These are phyloP conservation scores for Chimonanthus praecox DNA, from an alignment of 164 flowering plant genomes.

Conservation along the genomic window DNA sequence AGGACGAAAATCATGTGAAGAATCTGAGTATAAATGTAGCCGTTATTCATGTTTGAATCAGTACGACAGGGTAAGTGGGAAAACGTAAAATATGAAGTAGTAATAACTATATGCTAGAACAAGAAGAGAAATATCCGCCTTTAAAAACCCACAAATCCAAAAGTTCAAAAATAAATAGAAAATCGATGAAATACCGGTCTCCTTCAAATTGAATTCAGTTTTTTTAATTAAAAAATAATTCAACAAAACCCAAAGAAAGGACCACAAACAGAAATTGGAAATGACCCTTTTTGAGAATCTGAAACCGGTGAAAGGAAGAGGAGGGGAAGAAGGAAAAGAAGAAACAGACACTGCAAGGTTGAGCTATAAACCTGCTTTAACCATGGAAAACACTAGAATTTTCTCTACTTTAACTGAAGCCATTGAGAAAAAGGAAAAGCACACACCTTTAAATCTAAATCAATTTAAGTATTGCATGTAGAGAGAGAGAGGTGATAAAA, in stretches of 20 bases:
- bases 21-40: not conserved
- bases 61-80: not conserved
- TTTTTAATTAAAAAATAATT: not conserved
- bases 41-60: not conserved
- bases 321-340: conserved; percentile 25
- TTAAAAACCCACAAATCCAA: not conserved
- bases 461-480: conserved; percentile 30
- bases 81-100: not conserved
- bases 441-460: conserved; percentile 34
- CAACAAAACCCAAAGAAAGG: conserved; percentile 14
- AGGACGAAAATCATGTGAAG: not conserved
- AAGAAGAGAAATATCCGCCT: not conserved
- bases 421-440: conserved; percentile 54
- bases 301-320: not conserved
- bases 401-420: conserved; percentile 70
- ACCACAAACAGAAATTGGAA: conserved; percentile 1
- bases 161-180: not conserved
- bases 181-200: not conserved
- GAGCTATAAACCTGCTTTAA: conserved; percentile 58
- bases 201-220: conserved; percentile 6
- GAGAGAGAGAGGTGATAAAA: conserved; percentile 4
- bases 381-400: conserved; percentile 46
- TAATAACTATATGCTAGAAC: not conserved
- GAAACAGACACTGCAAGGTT: conserved; percentile 33
- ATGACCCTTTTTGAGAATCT: not conserved